Evolutionary conservation across 441 rosid genomes (phyloP), one percentile per base, ranked within the genome.

Genomic region (Populus tomentosa): DNA sequence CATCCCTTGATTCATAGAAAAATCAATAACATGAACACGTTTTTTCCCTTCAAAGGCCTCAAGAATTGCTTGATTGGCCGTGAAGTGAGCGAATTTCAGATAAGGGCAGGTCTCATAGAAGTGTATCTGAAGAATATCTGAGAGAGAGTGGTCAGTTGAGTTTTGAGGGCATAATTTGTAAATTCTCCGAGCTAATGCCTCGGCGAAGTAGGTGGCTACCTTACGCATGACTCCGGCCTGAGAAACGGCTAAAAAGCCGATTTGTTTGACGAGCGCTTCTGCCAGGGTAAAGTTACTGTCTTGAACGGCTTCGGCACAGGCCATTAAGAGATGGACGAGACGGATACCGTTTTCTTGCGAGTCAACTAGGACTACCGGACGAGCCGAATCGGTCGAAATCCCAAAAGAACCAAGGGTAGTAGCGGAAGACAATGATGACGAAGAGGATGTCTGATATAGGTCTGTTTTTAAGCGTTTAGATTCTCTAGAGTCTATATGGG

Each of bases 81-180:
- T 94, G 85, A 94, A 94, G 35, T 94, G 98, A 38, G 97, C 98
- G 83, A 92, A 94, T 74, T 94, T 94, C 20, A 94, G 90, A 71
- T 94, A 92, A 0, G 98, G 97, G 73, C 97, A 90, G 7, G 94
- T 80, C 82, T 94, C 97, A 64, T 94, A 94, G 80, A 94, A 92
- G 87, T 94, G 94, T 90, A 89, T 89, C 94, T 94, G 88, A n/a
- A 94, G 90, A 63, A 87, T 83, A 73, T 92, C 90, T 38, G 89
- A 79, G 67, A 82, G 82, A 11, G 90, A 84, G 24, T 85, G 86
- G 68, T 89, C 92, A 4, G 88, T 81, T 0, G 86, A 73, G 42
- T 65, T 84, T 64, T 66, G 81, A 24, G 94, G 97, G 71, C 74
- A 83, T 13, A 89, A 73, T 5, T 85, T 75, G 76, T 90, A 92